A percentile compares a stretch with the other conserved stretches of the same genome.
phyloP scores from a whole-genome alignment of 2,329 filamentous ascomycete species.

The Thelonectria blattea region DNA sequence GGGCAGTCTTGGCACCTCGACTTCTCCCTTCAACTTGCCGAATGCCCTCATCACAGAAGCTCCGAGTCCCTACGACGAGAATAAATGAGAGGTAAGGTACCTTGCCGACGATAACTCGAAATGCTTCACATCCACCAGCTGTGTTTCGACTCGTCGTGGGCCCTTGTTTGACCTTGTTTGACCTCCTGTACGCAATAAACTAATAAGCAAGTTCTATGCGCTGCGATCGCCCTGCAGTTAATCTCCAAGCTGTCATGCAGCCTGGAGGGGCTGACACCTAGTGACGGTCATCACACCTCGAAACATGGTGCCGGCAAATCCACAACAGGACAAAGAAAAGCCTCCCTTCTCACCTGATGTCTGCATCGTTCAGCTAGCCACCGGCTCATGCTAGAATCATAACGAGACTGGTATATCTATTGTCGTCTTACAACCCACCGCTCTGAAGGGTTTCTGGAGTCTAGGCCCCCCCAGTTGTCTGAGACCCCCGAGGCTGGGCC shows the following conservation, averaged over 20 bases:
- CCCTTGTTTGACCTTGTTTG: constrained; percentile 11
- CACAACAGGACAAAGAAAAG: background rate
- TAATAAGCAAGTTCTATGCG: constrained; percentile 2
- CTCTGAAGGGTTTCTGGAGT: background rate
- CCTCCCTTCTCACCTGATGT: constrained; percentile 1
- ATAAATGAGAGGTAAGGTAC: no score
- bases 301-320: background rate
- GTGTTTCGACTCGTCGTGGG: background rate
- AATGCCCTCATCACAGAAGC: no score
- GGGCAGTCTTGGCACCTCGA: no score
- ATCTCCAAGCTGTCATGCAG: background rate
- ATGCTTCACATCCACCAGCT: background rate
- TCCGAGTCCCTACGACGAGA: no score
- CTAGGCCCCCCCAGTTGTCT: background rate
- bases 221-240: background rate
- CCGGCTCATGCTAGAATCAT: background rate
- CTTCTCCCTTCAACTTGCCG: no score
- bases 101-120: no score
- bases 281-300: background rate
- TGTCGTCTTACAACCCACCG: constrained; percentile 2
- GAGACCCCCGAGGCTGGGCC: background rate
- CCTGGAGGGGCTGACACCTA: background rate
- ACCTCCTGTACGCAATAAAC: constrained; percentile 9
- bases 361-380: constrained; percentile 5
- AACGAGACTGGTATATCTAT: background rate